Percentiles rank a stretch among this genome's conserved stretches.
Conservation (phyloP, 2,329 filamentous ascomycete species). For the Fusarium robinianum region DNA sequence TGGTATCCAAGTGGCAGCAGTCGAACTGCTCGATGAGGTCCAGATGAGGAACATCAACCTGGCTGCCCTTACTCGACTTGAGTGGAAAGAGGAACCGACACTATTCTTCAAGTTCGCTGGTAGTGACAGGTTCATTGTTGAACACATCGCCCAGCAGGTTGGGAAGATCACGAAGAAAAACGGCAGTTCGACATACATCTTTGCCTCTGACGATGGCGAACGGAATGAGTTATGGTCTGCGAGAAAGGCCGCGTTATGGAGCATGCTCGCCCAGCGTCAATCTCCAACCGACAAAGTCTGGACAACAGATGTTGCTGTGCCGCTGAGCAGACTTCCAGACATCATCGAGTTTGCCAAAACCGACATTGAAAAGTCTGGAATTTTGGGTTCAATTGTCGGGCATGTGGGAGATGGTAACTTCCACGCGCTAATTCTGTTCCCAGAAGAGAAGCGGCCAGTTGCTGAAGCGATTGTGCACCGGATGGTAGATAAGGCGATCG, state of each 20-base stretch:
- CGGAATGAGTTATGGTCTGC: conserved; percentile 63
- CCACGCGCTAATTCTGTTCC: conserved; percentile 50
- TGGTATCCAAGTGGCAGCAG: conserved; percentile 75
- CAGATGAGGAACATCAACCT: conserved; percentile 67
- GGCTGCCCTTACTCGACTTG: conserved; percentile 59
- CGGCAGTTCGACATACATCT: conserved; percentile 60
- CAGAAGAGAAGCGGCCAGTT: conserved; percentile 49
- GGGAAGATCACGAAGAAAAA: conserved; percentile 28
- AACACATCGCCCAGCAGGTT: conserved; percentile 31
- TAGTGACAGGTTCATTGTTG: conserved; percentile 49
- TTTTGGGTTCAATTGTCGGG: conserved; percentile 64
- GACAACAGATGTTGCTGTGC: conserved; percentile 72
- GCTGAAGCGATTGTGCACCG: conserved; percentile 59
- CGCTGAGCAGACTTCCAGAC: conserved; percentile 61
- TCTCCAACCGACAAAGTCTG: conserved; percentile 58
- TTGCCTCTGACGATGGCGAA: conserved; percentile 51
- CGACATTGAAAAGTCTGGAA: conserved; percentile 58
- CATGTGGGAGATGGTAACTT: conserved; percentile 74
- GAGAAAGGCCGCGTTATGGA: conserved; percentile 68
- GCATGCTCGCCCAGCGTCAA: conserved; percentile 59
- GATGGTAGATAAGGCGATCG: conserved; percentile 69
- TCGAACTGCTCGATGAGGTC: conserved; percentile 80
- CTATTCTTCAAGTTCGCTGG: conserved; percentile 75
- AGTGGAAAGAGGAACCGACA: conserved; percentile 67
- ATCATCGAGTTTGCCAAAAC: conserved; percentile 65